Base-by-base conservation (phyloP, 305 asterid genomes). In the Plantago rigida region DNA sequence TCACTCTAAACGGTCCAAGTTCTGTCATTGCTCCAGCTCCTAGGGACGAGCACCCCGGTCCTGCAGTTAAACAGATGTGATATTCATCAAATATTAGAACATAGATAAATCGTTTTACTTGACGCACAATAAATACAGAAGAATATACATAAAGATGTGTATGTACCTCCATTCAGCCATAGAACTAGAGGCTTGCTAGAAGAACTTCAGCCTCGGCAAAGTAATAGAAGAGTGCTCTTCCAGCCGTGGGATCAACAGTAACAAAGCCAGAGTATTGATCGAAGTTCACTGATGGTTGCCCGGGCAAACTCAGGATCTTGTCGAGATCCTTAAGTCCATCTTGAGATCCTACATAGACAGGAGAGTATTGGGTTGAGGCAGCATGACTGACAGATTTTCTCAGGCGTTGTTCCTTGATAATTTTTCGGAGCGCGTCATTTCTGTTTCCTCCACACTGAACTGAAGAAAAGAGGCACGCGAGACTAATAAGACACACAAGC, bases 41-140 rank as follows among this genome's bases (percentile, higher is more conserved):
- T 3, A 77, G 28, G 2, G 89, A 80, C 4, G 89, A 82, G 67
- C 86, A 80, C 2, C 84, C 82, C 2, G 89, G 89, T 6, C 89
- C 84, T 78, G 63, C 56, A 39, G 1, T 36, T 4, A 34, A 34
- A 34, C 9, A 34, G 41, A 34, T 34, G 3, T 4, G 41, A 34
- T 34, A 34, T 34, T 36, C 44, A 36, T 4, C 44, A 36, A 36
- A 3, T 8, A 1, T 6, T 6, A 7, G 44, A 4, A 36, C 44
- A 36, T 36, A 36, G 9, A 36, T 1, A 36, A 5, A 36, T 36
- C 44, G 0, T 36, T 36, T 36, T 36, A 1, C 44, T 36, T 0
- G 6, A 36, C 0, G 6, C 44, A 0, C 44, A 36, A 5, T 1
- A 36, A 36, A 36, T 31, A 31, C 7, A 31, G 5, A 31, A 31